phyloP scores from a whole-genome alignment of 2,329 filamentous ascomycete species.

The Phoma sp. region DNA sequence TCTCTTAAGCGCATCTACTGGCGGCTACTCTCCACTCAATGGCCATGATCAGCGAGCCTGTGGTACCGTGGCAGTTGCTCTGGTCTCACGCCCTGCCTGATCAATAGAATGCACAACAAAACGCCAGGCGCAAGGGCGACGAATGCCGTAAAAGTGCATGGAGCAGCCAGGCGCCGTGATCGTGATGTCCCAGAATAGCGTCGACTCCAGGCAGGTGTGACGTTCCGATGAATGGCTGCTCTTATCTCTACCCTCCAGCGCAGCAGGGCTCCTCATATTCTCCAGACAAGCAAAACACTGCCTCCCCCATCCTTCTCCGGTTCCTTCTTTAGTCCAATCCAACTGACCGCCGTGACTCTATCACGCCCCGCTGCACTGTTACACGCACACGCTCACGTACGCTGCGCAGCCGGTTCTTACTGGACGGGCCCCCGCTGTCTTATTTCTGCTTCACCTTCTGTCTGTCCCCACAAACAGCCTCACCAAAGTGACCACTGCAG shows the following conservation, averaged over 20 bases:
- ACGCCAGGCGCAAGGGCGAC: constrained; percentile 17
- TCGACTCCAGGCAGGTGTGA: constrained; percentile 16
- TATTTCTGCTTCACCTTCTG: constrained; percentile 15
- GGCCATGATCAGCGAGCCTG: neutral
- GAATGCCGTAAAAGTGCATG: constrained; percentile 9
- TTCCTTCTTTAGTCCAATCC: neutral
- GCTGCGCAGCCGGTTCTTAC: constrained; percentile 11
- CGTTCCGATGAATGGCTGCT: constrained; percentile 17
- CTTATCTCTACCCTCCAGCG: constrained; percentile 10
- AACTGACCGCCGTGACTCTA: constrained; percentile 5
- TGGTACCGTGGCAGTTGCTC: constrained; percentile 9
- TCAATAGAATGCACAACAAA: constrained; percentile 9
- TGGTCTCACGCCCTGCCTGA: constrained; percentile 11
- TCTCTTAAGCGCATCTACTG: constrained; percentile 5
- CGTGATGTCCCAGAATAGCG: constrained; percentile 15
- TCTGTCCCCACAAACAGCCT: constrained; percentile 15
- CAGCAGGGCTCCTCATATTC: constrained; percentile 16
- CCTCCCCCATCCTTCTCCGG: constrained; percentile 3
- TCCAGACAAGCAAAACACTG: constrained; percentile 8
- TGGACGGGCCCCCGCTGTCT: constrained; percentile 18
- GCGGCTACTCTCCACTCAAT: neutral
- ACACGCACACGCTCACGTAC: constrained; percentile 11
- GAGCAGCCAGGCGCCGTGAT: constrained; percentile 9
- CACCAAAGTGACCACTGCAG: constrained; percentile 13
- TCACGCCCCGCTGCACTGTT: constrained; percentile 13